These are phyloP conservation scores for Rosa rugosa DNA, from an alignment of 306 rosid genomes.

Conservation along the genomic window DNA sequence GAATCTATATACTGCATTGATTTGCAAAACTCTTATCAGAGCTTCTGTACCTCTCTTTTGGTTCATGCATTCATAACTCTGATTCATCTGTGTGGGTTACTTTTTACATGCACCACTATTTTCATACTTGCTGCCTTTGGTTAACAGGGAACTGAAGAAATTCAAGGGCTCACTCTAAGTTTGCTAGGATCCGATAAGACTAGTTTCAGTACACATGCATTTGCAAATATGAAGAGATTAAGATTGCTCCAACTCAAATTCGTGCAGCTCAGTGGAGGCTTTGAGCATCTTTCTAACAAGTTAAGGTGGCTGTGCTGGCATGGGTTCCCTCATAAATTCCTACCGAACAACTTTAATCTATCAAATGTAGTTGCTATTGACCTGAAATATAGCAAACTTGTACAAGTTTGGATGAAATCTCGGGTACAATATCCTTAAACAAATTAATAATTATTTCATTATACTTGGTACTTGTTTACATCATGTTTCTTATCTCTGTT, in stretches of 20 bases:
- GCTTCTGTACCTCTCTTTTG: neutral
- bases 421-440: neutral
- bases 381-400: neutral
- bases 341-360: neutral
- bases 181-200: neutral
- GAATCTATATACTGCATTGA: neutral
- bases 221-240: neutral
- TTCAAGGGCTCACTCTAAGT: constrained; percentile 1
- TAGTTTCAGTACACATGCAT: neutral
- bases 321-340: neutral
- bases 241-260: neutral
- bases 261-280: neutral
- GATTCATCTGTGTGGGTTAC: neutral
- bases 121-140: neutral
- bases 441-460: neutral
- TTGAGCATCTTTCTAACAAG: neutral
- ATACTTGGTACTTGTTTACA: neutral
- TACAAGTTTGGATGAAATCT: neutral
- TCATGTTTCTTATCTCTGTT: neutral
- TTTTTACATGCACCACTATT: neutral
- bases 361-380: neutral
- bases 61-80: neutral
- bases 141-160: neutral
- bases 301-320: neutral
- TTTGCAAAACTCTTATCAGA: neutral